Base-by-base conservation (phyloP, 176 grass and related monocot species). In the Coix lacrymajobi region DNA sequence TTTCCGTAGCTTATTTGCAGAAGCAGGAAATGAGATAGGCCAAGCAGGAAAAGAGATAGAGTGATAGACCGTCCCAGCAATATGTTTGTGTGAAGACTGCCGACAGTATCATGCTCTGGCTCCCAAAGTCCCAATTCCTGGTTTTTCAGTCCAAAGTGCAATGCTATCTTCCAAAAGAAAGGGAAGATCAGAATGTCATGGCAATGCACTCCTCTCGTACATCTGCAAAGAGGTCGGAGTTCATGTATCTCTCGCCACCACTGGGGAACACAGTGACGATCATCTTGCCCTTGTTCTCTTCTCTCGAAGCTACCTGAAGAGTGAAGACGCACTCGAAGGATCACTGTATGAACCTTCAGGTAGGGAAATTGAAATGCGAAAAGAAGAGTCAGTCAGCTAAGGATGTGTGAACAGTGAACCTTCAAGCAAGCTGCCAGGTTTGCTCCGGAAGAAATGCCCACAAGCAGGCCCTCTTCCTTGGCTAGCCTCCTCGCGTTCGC, bases 401-500 rank as follows among this genome's bases (percentile, higher is more conserved):
- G 38, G 58, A 61, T 65, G 38, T 51, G 48, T 80, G 11, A 26
- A n/a, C n/a, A n/a, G 10, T 40, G 36, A 62, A 85, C 95, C 88
- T 98, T 93, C 45, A 98, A 78, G 70, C 92, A 95, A 81, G 92
- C 95, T 37, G 95, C 90, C 76, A 98, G 17, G 73, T 92, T 92
- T 43, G 92, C 92, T 72, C 96, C 96, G 56, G 96, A 98, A 79
- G 96, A 98, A 72, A 98, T 98, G 28, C 92, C 96, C 62, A 88
- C 87, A 68, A 95, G 96, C 32, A 95, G 66, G 19, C 92, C 92
- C 87, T 98, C 95, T 89, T 98, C 92, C 61, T 20, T 77, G 28
- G 92, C 92, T 68, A 98, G 58, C 86, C 92, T 98, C 81, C 84
- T 98, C 15, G 96, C 90, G 28, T 84, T 87, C 26, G 1, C 56